Conservation (phyloP, 2,329 filamentous ascomycete genomes). For the Delphinella strobiligena region DNA sequence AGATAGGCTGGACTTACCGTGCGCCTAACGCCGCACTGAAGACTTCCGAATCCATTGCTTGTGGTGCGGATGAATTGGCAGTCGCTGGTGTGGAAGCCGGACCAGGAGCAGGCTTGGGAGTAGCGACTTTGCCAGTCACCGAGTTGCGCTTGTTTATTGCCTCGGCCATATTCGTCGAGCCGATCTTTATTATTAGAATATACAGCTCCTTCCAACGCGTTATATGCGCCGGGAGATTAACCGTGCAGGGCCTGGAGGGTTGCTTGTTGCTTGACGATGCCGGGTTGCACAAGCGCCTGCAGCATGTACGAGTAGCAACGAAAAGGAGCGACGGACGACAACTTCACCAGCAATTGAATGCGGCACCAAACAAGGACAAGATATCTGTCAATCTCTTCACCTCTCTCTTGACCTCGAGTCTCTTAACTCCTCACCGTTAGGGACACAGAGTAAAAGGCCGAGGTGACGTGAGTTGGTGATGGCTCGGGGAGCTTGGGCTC, state of each 20-base stretch:
- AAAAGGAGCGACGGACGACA: background rate
- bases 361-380: background rate
- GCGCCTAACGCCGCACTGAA: constrained; percentile 50
- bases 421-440: background rate
- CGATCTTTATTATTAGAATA: background rate
- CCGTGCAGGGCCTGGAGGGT: background rate
- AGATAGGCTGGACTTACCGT: constrained; percentile 34
- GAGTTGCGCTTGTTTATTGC: constrained; percentile 43
- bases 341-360: background rate
- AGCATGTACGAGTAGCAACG: background rate
- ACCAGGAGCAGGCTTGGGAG: constrained; percentile 34
- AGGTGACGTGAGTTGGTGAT: background rate
- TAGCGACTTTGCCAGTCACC: constrained; percentile 40
- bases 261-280: background rate
- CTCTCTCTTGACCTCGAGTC: background rate
- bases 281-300: background rate
- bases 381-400: background rate
- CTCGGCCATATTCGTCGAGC: constrained; percentile 37
- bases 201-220: background rate
- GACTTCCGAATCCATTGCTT: constrained; percentile 38
- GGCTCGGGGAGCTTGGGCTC: background rate
- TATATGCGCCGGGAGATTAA: background rate
- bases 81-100: background rate
- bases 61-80: constrained; percentile 16
- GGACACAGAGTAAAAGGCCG: background rate